phyloP scores from a whole-genome alignment of 2,329 filamentous ascomycete species.

The Rutstroemia sydowiana region DNA sequence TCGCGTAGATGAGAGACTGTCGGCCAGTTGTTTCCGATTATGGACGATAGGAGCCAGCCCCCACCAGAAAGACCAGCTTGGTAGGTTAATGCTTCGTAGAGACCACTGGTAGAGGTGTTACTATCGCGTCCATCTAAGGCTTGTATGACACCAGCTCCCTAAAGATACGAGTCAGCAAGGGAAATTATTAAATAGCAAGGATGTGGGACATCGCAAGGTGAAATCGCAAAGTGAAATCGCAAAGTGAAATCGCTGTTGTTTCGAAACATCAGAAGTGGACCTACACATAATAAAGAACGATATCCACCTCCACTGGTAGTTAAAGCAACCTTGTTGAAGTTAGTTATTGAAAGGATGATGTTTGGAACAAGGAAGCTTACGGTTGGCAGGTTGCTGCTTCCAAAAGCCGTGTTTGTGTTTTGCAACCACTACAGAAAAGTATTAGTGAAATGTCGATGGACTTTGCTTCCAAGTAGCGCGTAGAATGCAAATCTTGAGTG shows the following conservation, averaged over 20 bases:
- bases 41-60: constrained; percentile 38
- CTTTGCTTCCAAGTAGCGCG: no score
- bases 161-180: neutral
- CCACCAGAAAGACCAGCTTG: constrained; percentile 40
- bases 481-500: neutral
- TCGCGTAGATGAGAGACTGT: constrained; percentile 35
- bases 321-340: constrained; percentile 31
- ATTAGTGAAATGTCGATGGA: no score
- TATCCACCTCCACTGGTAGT: constrained; percentile 30
- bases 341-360: neutral
- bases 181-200: neutral
- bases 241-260: no score
- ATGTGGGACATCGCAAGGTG: neutral
- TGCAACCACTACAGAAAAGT: constrained; percentile 9
- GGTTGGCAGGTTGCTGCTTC: constrained; percentile 32
- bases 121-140: constrained; percentile 36
- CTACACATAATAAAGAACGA: constrained; percentile 23
- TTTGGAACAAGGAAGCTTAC: constrained; percentile 9
- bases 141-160: constrained; percentile 25
- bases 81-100: constrained; percentile 40
- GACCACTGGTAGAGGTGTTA: constrained; percentile 32
- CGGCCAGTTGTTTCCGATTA: constrained; percentile 40
- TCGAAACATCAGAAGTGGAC: neutral
- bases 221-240: no score
- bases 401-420: constrained; percentile 31